Evolutionary conservation across 2,329 filamentous ascomycete genomes (phyloP).

Genomic region (Ploettnerulaceae sp.): DNA sequence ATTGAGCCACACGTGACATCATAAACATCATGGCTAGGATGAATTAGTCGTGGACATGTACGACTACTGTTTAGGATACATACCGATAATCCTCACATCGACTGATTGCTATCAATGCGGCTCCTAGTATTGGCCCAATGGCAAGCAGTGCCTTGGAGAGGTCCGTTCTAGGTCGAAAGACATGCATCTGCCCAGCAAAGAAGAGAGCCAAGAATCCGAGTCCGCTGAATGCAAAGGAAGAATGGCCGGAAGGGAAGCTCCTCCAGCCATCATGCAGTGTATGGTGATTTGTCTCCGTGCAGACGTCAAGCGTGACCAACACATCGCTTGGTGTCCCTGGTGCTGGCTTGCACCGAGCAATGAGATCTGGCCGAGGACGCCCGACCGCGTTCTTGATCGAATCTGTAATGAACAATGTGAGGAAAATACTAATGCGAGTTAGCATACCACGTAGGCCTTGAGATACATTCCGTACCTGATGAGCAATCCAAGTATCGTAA

Average conservation of each 20-base stretch:
- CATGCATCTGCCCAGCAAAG: constrained; percentile 60
- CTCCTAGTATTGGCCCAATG: constrained; percentile 54
- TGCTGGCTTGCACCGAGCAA: constrained; percentile 77
- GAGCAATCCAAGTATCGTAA: constrained; percentile 74
- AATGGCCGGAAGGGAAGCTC: constrained; percentile 77
- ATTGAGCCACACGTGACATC: constrained; percentile 59
- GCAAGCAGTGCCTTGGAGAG: constrained; percentile 53
- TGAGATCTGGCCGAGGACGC: constrained; percentile 73
- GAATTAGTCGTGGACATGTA: neutral
- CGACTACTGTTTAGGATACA: neutral
- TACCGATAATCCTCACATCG: constrained; percentile 62
- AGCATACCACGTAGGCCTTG: neutral
- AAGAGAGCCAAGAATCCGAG: constrained; percentile 70
- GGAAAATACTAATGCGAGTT: constrained; percentile 45
- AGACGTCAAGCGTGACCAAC: constrained; percentile 63
- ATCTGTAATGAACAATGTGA: constrained; percentile 82
- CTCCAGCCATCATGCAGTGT: constrained; percentile 78
- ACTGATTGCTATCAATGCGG: constrained; percentile 63
- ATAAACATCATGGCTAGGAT: constrained; percentile 56
- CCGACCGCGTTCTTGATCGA: constrained; percentile 76
- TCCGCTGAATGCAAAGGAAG: constrained; percentile 72
- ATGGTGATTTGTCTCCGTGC: constrained; percentile 65
- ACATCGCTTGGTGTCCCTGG: constrained; percentile 42
- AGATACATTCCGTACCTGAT: constrained; percentile 45
- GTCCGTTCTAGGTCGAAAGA: constrained; percentile 45